A percentile compares a stretch with the other conserved stretches of the same genome.
Evolutionary conservation across 208 protist genomes (phyloP).

Genomic region (Blastocrithidia nonstop): DNA sequence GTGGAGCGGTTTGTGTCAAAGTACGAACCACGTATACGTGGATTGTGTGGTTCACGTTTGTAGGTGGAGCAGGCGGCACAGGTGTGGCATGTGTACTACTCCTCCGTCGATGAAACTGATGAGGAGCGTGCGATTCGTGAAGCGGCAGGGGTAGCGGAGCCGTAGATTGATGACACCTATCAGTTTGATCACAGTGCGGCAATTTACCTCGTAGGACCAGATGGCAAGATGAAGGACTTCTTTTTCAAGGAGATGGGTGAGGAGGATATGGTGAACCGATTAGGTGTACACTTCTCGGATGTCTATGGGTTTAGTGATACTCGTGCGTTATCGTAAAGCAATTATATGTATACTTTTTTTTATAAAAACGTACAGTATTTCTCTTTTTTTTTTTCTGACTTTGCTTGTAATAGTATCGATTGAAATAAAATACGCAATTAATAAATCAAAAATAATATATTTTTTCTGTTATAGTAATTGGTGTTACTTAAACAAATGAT

Average conservation of each 20-base stretch:
- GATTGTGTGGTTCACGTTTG: slow-evolving; percentile 28
- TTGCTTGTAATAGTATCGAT: no score
- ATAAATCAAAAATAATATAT: no score
- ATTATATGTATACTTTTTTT: not conserved
- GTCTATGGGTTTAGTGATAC: slow-evolving; percentile 69
- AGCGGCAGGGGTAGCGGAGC: slow-evolving; percentile 32
- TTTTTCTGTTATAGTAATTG: no score
- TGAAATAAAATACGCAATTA: no score
- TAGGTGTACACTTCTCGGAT: slow-evolving; percentile 49
- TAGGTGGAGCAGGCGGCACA: slow-evolving; percentile 37
- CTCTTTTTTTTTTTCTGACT: no score
- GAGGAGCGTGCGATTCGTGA: slow-evolving; percentile 41
- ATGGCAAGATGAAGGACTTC: slow-evolving; percentile 82
- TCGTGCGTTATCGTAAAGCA: not conserved
- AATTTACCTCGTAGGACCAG: slow-evolving; percentile 69
- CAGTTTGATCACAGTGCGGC: slow-evolving; percentile 81
- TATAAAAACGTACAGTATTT: not conserved
- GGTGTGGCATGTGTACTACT: slow-evolving; percentile 75
- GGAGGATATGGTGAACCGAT: slow-evolving; percentile 28
- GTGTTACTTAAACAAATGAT: no score
- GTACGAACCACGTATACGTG: slow-evolving; percentile 42
- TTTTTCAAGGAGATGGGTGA: slow-evolving; percentile 79
- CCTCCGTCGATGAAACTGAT: slow-evolving; percentile 65
- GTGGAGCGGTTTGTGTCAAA: slow-evolving; percentile 46
- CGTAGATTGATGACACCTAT: slow-evolving; percentile 54